Conservation (phyloP, 1,284 basidiomycete species). For the Malassezia equina region DNA sequence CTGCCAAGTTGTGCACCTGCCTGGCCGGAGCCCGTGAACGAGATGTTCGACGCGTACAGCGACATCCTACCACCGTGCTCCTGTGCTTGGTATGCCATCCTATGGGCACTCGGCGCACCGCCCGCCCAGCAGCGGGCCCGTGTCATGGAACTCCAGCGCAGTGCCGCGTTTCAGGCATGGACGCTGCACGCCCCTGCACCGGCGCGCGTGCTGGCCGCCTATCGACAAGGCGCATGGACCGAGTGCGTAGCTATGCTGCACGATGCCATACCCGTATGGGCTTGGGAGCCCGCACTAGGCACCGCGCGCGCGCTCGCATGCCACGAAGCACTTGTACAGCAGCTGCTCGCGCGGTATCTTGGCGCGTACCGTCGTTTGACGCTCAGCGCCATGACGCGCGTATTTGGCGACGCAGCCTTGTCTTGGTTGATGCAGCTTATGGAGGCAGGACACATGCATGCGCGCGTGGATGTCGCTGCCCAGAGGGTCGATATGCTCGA, state of each 20-base stretch:
- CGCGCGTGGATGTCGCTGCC: slow-evolving; percentile 5
- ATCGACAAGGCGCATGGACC: slow-evolving; percentile 7
- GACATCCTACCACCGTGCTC: not conserved
- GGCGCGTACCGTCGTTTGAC: slow-evolving; percentile 69
- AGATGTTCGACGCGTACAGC: slow-evolving; percentile 6
- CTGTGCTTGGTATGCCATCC: slow-evolving; percentile 14
- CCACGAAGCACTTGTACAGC: slow-evolving; percentile 40
- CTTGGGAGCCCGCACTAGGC: not conserved
- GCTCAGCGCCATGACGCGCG: slow-evolving; percentile 65
- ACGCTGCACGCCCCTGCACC: not conserved
- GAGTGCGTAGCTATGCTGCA: slow-evolving; percentile 4
- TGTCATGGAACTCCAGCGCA: not conserved
- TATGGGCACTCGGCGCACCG: slow-evolving; percentile 5
- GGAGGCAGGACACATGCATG: not conserved
- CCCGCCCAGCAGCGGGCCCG: not conserved
- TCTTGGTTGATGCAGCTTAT: not conserved
- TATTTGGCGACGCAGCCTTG: slow-evolving; percentile 59
- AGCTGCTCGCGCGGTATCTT: slow-evolving; percentile 57
- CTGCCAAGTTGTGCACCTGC: not conserved
- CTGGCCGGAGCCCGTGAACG: not conserved
- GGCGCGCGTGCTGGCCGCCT: slow-evolving; percentile 5
- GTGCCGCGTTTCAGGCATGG: not conserved
- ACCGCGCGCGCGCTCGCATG: slow-evolving; percentile 52
- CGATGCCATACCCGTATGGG: not conserved
- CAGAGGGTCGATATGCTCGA: not conserved